phyloP scores from a whole-genome alignment of 208 protist species.

The Kentomonas sorsogonicus region DNA sequence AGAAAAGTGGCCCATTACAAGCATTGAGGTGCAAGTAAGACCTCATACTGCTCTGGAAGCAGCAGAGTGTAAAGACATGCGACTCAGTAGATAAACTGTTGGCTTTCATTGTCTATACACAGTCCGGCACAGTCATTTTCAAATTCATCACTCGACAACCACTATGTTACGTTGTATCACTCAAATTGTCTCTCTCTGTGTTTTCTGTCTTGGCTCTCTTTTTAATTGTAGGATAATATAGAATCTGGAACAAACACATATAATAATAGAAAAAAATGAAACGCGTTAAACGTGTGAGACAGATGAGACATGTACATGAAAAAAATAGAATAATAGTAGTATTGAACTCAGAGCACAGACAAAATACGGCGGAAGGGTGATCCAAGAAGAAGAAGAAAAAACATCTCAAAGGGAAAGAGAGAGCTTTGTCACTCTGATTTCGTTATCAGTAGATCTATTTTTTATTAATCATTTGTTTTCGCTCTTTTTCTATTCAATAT shows the following conservation, averaged over 20 bases:
- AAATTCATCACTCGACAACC: neutral
- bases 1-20: too few relatives aligned
- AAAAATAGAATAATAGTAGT: neutral
- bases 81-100: too few relatives aligned
- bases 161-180: neutral
- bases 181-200: neutral
- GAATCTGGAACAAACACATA: neutral
- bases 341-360: neutral
- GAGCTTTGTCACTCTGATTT: neutral
- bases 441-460: neutral
- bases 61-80: too few relatives aligned
- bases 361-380: neutral
- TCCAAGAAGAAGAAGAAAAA: slow-evolving; percentile 10
- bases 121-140: too few relatives aligned
- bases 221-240: neutral
- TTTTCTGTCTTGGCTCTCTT: too few relatives aligned
- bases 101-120: too few relatives aligned
- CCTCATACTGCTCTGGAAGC: too few relatives aligned
- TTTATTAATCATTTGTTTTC: neutral
- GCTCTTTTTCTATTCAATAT: neutral
- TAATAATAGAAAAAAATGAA: slow-evolving; percentile 5
- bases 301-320: neutral
- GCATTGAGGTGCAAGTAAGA: too few relatives aligned
- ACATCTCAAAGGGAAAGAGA: neutral
- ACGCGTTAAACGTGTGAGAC: neutral